Evolutionary conservation across 768 basidiomycete species (phyloP).

Genomic region (Boletus bicolor): DNA sequence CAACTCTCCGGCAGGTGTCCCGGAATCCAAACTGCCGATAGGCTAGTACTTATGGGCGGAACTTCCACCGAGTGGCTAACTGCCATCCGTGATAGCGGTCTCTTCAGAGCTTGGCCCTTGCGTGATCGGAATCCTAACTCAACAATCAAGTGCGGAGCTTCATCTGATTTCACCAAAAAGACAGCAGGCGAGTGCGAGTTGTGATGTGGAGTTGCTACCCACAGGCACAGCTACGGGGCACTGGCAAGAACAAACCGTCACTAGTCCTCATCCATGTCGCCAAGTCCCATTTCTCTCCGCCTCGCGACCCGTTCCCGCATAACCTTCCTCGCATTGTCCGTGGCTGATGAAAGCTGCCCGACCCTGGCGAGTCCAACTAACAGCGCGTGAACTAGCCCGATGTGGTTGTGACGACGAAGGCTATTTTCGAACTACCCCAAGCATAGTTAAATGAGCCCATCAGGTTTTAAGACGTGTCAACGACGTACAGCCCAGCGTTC

Average conservation of each 20-base stretch:
- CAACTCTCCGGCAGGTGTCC: too few relatives aligned
- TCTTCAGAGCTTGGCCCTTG: neutral
- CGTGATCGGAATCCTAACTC: conserved; percentile 6
- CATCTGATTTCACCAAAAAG: conserved; percentile 7
- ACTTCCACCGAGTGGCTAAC: conserved; percentile 12
- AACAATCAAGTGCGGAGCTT: neutral
- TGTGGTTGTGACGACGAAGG: conserved; percentile 81
- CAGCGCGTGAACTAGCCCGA: conserved; percentile 75
- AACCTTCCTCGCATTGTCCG: conserved; percentile 41
- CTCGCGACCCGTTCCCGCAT: conserved; percentile 44
- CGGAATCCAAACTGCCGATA: too few relatives aligned
- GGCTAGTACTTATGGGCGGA: neutral
- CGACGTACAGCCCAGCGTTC: conserved; percentile 76
- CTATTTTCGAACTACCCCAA: conserved; percentile 77
- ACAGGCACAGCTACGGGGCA: conserved; percentile 1
- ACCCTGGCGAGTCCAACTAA: conserved; percentile 71
- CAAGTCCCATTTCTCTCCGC: conserved; percentile 38
- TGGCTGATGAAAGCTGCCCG: conserved; percentile 54
- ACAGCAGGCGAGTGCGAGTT: neutral
- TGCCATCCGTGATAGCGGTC: neutral
- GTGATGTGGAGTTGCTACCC: conserved; percentile 1
- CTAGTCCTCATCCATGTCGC: conserved; percentile 43
- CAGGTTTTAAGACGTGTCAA: neutral
- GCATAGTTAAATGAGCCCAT: conserved; percentile 3
- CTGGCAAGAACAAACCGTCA: neutral